Base-by-base conservation (phyloP, 1,284 basidiomycete genomes). In the Filobasidium uniguttulatum region DNA sequence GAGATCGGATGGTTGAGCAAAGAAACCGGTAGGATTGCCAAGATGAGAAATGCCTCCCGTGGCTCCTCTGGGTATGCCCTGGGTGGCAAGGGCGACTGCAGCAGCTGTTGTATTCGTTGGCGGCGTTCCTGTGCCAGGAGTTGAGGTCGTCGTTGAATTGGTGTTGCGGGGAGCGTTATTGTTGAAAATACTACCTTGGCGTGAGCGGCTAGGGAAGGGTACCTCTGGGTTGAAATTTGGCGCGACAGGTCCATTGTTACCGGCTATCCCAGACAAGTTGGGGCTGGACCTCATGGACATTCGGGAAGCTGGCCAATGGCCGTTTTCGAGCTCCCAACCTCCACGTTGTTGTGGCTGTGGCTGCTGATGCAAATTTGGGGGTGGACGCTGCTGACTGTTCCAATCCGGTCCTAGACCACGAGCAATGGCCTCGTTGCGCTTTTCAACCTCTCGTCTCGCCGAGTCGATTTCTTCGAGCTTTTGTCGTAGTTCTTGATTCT, bases 401-500 rank as follows among this genome's bases (percentile, higher is more conserved):
- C 46, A 12, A 37, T 37, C 30, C 51, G 51, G 37, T 54, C 53
- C 25, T 51, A 49, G 9, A 48, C 49, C 40, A 55, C 26, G 43
- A 52, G 35, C 31, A 20, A 55, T 46, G 45, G 63, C 60, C 23
- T 66, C 66, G n/a, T 58, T 60, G 41, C 58, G 57, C 48, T 61
- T 59, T 43, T 63, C 64, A 1, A 59, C 55, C 36, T 68, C 64
- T 41, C 62, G 59, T 10, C 57, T 46, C 54, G 63, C 59, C 25
- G 47, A 52, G 43, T 64, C 62, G 12, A 70, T 55, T n/a, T 67
- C 65, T 28, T 65, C 62, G 8, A 68, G 49, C 34, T 57, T 54
- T 41, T 58, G 60, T 48, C 64, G 59, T 14, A 70, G 51, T 43
- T 68, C 65, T 19, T 56, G 53, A 25, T 60, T 61, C 52, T 70